Base-by-base conservation (phyloP, 2,329 filamentous ascomycete genomes). In the Cadophora sp. region DNA sequence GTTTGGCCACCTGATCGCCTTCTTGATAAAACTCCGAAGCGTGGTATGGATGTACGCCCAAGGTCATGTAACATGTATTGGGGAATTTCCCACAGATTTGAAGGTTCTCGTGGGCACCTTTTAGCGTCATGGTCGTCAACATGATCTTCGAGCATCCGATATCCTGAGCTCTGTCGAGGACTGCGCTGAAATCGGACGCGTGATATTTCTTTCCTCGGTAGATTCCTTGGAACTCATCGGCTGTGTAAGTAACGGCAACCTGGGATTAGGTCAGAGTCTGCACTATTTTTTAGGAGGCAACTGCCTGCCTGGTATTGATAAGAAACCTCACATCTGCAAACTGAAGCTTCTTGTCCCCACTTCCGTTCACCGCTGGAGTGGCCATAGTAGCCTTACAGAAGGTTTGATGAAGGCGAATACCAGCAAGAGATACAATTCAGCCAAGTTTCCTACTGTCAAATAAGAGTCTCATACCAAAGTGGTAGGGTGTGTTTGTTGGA, bases 221-320 rank as follows among this genome's bases (percentile, higher is more conserved):
- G 22, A 51, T 51, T 51, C 48, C 48, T 51, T 51, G 48, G 5
- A 51, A 51, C 22, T 51, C 48, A 30, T 51, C 48, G 22, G 48
- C 48, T 1, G 48, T 51, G 22, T 51, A 51, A 16, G 48, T 51
- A 14, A 51, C 48, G 9, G 22, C 48, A 51, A 51, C 48, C 48
- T 51, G 9, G 6, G 5, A 4, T 13, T 5, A 48, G n/a, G n/a
- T 48, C n/a, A 48, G 22, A 22, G 22, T 20, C n/a, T 22, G 18
- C 22, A n/a, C n/a, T n/a, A n/a, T 4, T 27, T 22, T 27, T 14
- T 13, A 13, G 11, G 16, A 51, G 24, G 27, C 16, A 1, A 13
- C 13, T 30, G 11, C 4, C 48, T 51, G 36, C 11, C 11, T n/a
- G n/a, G n/a, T n/a, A 30, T 51, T 30, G 47, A 9, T 11, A 24